Evolutionary conservation across 805 yeast genomes (phyloP), one percentile per base, ranked within the genome.

Genomic region (Wickerhamiella kurtzmanii): DNA sequence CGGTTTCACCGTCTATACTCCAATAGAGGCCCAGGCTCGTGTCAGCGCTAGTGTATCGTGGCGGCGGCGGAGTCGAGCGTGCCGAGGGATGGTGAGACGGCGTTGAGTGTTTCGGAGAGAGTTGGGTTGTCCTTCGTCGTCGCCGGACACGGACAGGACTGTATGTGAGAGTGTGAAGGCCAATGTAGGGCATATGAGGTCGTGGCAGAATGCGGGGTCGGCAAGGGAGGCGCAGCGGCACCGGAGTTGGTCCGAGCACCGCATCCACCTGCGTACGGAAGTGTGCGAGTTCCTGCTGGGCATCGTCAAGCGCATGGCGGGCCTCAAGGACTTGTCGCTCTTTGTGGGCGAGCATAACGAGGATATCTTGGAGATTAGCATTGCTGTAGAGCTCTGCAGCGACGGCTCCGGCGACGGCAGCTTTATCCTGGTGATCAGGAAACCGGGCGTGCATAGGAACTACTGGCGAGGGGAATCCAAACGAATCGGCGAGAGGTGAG

Each of bases 271-370:
- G 51, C 11, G 40, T 49, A 20, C 54, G 44, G 44, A 61, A 62
- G 16, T 41, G 44, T 15, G 48, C 44, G 41, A 62, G 58, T 41
- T 58, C 65, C 21, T 41, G 51, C 43, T 53, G 52, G 19, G 64
- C 64, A 16, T 48, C 52, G 37, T 44, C 47, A 39, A 59, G 53
- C 11, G 46, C 53, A 46, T 63, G 64, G 19, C 51, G 49, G 20
- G 65, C 64, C 50, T 63, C 66, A 17, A 63, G 56, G 19, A 62
- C 64, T 25, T 57, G 55, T 9, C 66, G 59, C 47, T 63, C 65
- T 43, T 62, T 61, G 48, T 54, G 51, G 32, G 67, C 67, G 48
- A 63, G 54, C 25, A 53, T 45, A 37, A 55, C 60, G 28, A 63
- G 54, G 11, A 63, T 49, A 40, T 60, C 63, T 53, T 63, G 65